A percentile compares a stretch with the other conserved stretches of the same genome.
These are phyloP conservation scores for Kwoniella newhampshirensis DNA, from an alignment of 768 basidiomycete species.

Conservation along the genomic window DNA sequence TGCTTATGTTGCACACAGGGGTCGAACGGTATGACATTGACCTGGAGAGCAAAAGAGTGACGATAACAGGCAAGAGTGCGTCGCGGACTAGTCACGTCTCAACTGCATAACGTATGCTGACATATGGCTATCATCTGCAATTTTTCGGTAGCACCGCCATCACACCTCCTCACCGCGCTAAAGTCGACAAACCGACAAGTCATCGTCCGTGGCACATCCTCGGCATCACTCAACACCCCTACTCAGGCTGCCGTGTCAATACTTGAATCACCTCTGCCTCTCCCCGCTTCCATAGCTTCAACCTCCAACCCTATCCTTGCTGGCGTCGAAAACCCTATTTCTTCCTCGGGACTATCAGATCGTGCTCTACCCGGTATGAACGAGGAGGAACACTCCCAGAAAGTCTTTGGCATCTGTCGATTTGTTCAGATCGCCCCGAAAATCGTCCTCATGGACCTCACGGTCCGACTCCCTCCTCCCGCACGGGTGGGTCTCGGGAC, in stretches of 20 bases:
- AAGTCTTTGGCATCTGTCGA: conserved; percentile 52
- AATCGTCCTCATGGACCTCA: conserved; percentile 50
- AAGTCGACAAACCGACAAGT: conserved; percentile 49
- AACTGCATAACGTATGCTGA: background rate
- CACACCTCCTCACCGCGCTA: conserved; percentile 39
- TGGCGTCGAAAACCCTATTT: conserved; percentile 11
- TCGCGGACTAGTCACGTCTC: background rate
- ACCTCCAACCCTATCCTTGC: conserved; percentile 36
- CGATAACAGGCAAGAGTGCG: conserved; percentile 49
- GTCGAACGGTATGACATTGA: conserved; percentile 52
- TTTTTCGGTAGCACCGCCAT: conserved; percentile 38
- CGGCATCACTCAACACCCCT: conserved; percentile 25
- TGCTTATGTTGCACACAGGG: conserved; percentile 14
- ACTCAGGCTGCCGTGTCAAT: conserved; percentile 49
- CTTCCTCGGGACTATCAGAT: background rate
- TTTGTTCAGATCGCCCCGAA: conserved; percentile 51
- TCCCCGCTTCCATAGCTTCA: conserved; percentile 33
- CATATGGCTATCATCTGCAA: background rate
- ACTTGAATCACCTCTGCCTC: conserved; percentile 50
- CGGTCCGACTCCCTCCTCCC: conserved; percentile 47
- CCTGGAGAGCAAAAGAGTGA: conserved; percentile 49
- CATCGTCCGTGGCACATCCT: conserved; percentile 46
- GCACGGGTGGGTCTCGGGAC: conserved; percentile 29
- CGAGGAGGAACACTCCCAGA: conserved; percentile 46
- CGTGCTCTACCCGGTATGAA: conserved; percentile 34